Conservation (phyloP, 2,329 filamentous ascomycete species). For the Coccinonectria pachysandricola region DNA sequence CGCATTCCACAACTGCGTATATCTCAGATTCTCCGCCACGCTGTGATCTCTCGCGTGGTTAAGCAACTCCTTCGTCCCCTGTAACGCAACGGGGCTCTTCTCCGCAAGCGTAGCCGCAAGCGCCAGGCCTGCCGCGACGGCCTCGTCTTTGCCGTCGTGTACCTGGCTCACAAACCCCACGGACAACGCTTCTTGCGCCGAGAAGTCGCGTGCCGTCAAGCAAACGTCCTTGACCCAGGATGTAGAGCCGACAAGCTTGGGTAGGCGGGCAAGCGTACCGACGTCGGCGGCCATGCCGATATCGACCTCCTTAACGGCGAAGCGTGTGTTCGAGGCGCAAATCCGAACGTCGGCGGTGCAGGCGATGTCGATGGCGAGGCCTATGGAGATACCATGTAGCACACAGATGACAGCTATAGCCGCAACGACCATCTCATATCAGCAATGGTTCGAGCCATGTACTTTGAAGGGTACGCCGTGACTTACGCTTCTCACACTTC, state of each 20-base stretch:
- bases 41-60: constrained; percentile 72
- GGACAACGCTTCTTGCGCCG: constrained; percentile 55
- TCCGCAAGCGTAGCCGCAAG: constrained; percentile 55
- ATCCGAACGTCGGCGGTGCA: constrained; percentile 63
- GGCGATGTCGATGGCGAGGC: constrained; percentile 66
- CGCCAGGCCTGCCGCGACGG: constrained; percentile 51
- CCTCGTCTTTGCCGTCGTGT: constrained; percentile 49
- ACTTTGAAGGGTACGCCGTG: constrained; percentile 1
- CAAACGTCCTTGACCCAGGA: constrained; percentile 75
- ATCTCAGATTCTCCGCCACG: constrained; percentile 68
- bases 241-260: constrained; percentile 59
- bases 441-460: constrained; percentile 3
- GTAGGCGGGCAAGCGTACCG: constrained; percentile 62
- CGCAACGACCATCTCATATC: constrained; percentile 5
- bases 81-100: constrained; percentile 82
- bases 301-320: constrained; percentile 73
- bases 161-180: constrained; percentile 62
- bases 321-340: constrained; percentile 45
- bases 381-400: constrained; percentile 68
- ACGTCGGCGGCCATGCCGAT: constrained; percentile 74
- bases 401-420: constrained; percentile 64
- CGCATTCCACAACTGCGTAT: constrained; percentile 82
- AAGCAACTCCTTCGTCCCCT: constrained; percentile 78
- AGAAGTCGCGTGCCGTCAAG: constrained; percentile 60
- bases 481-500: constrained; percentile 75